Base-by-base conservation (phyloP, 1,284 basidiomycete species). In the Ustilago esculenta region DNA sequence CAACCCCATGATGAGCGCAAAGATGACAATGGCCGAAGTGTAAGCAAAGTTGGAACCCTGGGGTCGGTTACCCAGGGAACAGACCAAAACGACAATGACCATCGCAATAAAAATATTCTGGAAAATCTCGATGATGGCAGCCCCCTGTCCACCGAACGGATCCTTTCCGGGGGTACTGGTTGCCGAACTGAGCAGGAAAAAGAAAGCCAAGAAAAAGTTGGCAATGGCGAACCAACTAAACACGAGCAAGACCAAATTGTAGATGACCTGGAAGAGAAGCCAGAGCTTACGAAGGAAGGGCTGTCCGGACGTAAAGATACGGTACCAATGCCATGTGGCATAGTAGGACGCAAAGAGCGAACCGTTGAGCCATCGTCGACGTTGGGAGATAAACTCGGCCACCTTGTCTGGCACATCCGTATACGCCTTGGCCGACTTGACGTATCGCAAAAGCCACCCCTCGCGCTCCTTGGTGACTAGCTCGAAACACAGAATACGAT, bases 401-500 rank as follows among this genome's bases (percentile, higher is more conserved):
- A 73, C 69, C 33, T 41, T 51, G 60, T 80, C 72, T 3, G 79
- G 79, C 20, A 79, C 79, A 40, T 79, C 79, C n/a, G 79, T 80
- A 42, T 73, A 75, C 14, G 73, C 79, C 42, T 76, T 75, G 29
- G 79, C 79, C 29, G 59, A 65, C 65, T 77, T 77, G 64, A 80
- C 79, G 47, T 80, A 80, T 30, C 70, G 69, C 50, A 80, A 44
- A 4, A 80, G 64, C 79, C 79, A 80, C 7, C 53, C 67, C n/a
- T 63, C 61, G 54, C 70, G 57, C 82, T 90, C 47, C 58, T 80
- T 80, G 34, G 75, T 63, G 37, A 70, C 73, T 20, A 80, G 63
- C 68, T 80, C 79, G 49, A 77, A 80, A 51, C 79, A 72, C 21
- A 80, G 60, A 43, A 80, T 79, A 17, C 77, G 79, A 35, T 80